Percentiles rank a stretch among this genome's conserved stretches.
phyloP scores from a whole-genome alignment of 352 stramenopile genomes.

The Phytophthora pinifolia region DNA sequence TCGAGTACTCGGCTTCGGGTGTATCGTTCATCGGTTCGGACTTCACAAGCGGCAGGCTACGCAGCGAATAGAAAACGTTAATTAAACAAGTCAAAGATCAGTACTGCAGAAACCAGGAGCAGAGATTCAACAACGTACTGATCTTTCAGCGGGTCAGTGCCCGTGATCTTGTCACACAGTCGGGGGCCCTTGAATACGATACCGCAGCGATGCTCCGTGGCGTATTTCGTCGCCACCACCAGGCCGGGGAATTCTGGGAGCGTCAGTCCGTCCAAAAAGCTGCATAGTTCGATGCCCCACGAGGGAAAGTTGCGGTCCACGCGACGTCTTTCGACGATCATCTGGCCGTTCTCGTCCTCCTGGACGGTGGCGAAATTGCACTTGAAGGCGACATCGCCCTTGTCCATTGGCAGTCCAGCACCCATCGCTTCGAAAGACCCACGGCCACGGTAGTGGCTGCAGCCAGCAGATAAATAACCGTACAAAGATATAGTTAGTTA shows the following conservation, averaged over 20 bases:
- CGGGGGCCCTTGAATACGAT: conserved; percentile 84
- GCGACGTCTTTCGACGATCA: conserved; percentile 69
- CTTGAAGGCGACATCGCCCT: conserved; percentile 88
- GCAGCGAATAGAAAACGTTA: conserved; percentile 7
- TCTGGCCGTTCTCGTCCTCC: conserved; percentile 58
- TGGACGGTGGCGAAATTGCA: conserved; percentile 87
- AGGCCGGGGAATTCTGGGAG: conserved; percentile 68
- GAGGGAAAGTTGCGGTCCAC: conserved; percentile 84
- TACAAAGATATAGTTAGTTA: conserved; percentile 1
- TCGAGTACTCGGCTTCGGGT: conserved; percentile 74
- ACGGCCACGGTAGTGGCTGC: conserved; percentile 80
- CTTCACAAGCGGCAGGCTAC: conserved; percentile 61
- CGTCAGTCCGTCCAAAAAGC: conserved; percentile 62
- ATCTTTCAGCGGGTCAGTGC: conserved; percentile 88
- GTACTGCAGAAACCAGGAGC: neutral
- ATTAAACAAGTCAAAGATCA: conserved; percentile 4
- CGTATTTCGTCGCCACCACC: conserved; percentile 80
- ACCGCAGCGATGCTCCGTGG: conserved; percentile 85
- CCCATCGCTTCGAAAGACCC: conserved; percentile 90
- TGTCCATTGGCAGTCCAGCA: conserved; percentile 77
- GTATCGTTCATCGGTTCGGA: conserved; percentile 67
- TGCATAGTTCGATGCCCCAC: conserved; percentile 85
- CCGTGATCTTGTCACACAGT: conserved; percentile 85
- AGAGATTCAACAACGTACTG: conserved; percentile 45
- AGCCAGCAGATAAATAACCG: neutral